Evolutionary conservation across 2,329 filamentous ascomycete species (phyloP).

Genomic region (Neoscytalidium dimidiatum): DNA sequence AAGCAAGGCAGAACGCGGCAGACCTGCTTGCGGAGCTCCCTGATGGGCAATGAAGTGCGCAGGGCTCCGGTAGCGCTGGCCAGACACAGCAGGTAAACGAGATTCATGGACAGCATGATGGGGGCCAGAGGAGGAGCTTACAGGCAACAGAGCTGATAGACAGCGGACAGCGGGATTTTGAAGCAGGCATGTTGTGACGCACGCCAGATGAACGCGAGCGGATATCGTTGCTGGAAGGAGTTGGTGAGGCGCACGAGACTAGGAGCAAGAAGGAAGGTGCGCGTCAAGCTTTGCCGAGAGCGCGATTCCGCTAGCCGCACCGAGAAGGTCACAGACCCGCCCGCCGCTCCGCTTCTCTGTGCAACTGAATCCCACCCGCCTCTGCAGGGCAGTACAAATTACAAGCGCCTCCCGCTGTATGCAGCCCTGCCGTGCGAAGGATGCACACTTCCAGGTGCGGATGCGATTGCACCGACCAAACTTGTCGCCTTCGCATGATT

Average conservation of each 20-base stretch:
- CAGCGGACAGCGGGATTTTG: background rate
- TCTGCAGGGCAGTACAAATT: no score
- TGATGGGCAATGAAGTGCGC: constrained; percentile 1
- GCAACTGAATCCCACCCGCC: no score
- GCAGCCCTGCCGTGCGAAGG: no score
- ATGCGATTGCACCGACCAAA: no score
- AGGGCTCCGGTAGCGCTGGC: background rate
- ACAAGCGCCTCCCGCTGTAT: no score
- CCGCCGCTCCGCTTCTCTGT: background rate
- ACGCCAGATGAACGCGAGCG: background rate
- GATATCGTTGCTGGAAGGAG: background rate
- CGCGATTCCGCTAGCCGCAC: background rate
- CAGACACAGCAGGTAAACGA: background rate
- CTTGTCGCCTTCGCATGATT: no score
- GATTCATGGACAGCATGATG: background rate
- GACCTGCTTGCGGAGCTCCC: constrained; percentile 16
- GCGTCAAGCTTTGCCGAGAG: constrained; percentile 7
- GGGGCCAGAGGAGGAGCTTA: background rate
- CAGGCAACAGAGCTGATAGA: background rate
- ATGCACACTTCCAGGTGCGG: no score
- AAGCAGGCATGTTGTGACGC: background rate
- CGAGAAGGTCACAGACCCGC: constrained; percentile 1
- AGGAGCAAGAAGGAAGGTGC: constrained; percentile 6
- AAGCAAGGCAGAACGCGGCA: background rate
- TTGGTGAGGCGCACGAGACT: background rate